Conservation (phyloP, 257 asterid species). For the Penstemon barbatus region DNA sequence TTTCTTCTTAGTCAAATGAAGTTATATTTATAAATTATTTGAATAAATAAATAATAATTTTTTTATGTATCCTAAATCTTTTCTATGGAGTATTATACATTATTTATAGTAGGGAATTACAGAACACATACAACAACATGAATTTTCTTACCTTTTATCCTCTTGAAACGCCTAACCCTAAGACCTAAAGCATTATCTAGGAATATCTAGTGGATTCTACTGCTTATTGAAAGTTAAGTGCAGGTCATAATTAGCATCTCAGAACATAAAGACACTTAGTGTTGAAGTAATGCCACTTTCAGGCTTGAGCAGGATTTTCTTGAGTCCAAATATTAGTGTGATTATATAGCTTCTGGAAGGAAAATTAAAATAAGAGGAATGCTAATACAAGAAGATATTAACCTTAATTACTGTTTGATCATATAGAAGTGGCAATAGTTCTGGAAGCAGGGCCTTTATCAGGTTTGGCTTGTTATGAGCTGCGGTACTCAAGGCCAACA, state of each 20-base stretch:
- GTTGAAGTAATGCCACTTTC: background rate
- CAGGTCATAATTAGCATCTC: constrained; percentile 7
- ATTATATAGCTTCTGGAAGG: constrained; percentile 8
- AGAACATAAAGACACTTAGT: background rate
- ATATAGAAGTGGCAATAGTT: constrained; percentile 87
- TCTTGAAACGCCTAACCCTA: constrained; percentile 12
- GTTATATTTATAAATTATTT: no score
- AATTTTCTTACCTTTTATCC: background rate
- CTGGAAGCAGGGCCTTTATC: constrained; percentile 82
- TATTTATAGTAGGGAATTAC: background rate
- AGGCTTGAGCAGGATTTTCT: background rate
- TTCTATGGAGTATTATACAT: background rate
- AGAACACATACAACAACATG: background rate
- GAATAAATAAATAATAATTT: no score
- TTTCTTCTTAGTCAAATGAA: no score
- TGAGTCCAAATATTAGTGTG: constrained; percentile 9
- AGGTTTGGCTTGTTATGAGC: constrained; percentile 98
- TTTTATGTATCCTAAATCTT: no score
- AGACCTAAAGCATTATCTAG: background rate
- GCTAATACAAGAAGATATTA: constrained; percentile 13
- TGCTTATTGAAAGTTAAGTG: background rate
- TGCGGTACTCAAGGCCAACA: constrained; percentile 94
- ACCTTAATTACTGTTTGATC: constrained; percentile 97
- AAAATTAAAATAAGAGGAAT: constrained; percentile 11
- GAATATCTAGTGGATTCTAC: constrained; percentile 1